A percentile compares a stretch with the other conserved stretches of the same genome.
These are phyloP conservation scores for Dipodascopsis tothii DNA, from an alignment of 805 yeast species.

Conservation along the genomic window DNA sequence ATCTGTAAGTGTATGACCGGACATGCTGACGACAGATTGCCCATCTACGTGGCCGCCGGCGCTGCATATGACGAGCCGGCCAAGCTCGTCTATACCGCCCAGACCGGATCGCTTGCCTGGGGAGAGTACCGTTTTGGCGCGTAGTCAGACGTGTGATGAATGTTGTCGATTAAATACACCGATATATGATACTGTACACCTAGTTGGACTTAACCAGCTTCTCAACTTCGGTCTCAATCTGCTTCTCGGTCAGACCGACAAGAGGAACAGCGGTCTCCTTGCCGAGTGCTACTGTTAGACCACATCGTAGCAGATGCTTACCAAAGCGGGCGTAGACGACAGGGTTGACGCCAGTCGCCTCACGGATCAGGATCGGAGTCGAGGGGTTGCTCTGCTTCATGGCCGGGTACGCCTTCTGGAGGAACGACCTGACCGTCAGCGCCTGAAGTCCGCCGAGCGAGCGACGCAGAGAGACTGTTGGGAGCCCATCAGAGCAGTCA, in stretches of 20 bases:
- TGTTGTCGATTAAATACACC: neutral
- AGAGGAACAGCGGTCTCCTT: constrained; percentile 40
- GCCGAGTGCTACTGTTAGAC: constrained; percentile 34
- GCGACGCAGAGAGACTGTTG: too few species aligned
- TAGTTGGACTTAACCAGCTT: constrained; percentile 18
- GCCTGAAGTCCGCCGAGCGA: too few species aligned
- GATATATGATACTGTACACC: neutral
- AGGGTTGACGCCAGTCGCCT: constrained; percentile 65
- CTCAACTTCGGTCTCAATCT: constrained; percentile 26
- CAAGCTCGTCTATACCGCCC: constrained; percentile 42
- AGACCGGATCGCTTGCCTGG: constrained; percentile 53
- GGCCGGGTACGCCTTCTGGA: constrained; percentile 56
- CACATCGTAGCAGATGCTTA: constrained; percentile 14
- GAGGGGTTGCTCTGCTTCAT: constrained; percentile 55
- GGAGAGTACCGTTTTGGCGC: constrained; percentile 48
- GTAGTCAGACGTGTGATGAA: neutral
- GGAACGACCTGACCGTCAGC: constrained; percentile 43
- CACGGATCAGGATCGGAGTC: constrained; percentile 72
- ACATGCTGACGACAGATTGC: constrained; percentile 31
- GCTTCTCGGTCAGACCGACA: constrained; percentile 29
- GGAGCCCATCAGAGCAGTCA: too few species aligned
- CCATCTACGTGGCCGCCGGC: constrained; percentile 56
- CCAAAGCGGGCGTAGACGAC: constrained; percentile 66
- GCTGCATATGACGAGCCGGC: constrained; percentile 39
- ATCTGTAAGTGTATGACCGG: constrained; percentile 34